Evolutionary conservation across 2,329 filamentous ascomycete genomes (phyloP), one percentile per base, ranked within the genome.

Genomic region (Purpureocillium lavendulum): DNA sequence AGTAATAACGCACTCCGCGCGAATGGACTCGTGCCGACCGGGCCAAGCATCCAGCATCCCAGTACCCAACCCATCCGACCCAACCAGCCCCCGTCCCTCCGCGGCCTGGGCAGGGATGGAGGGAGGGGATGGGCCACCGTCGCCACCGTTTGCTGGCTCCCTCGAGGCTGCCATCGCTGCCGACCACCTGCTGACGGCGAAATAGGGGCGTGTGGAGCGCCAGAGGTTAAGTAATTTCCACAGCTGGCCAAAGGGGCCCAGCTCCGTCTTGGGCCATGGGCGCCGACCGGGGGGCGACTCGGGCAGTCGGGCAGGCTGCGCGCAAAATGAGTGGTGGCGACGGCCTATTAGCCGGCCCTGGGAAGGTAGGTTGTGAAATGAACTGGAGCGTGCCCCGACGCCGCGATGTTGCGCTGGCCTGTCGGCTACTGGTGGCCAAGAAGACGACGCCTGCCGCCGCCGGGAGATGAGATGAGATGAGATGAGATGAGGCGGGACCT

Each of bases 121-220:
- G 21, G 38, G 37, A 45, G 45, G 45, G 49, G 37, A 45, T 46
- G 45, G 49, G 45, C 45, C 48, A 49, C 51, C 48, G 42, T 39
- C 43, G 43, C 44, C 49, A 50, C 46, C 52, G 52, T 50, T 52
- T 13, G 10, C 11, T 30, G 46, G 49, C 45, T 45, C 44, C 41
- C 36, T 40, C 33, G 15, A 35, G 35, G 18, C 18, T 11, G 7
- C 8, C 14, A 17, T 11, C 15, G n/a, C 32, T 30, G 21, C 33
- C 33, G 34, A 15, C 14, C 13, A 34, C 10, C 11, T 6, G 18
- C 21, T 40, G 13, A 28, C 31, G 21, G 36, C 29, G 32, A 34
- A 39, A 45, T 42, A 42, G 43, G 45, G 40, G 35, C 40, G 29
- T 17, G 48, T 50, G 48, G 49, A 47, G 28, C 43, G n/a, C 36